Evolutionary conservation across 2,329 filamentous ascomycete species (phyloP).

Genomic region (Cladosporium oxysporum): DNA sequence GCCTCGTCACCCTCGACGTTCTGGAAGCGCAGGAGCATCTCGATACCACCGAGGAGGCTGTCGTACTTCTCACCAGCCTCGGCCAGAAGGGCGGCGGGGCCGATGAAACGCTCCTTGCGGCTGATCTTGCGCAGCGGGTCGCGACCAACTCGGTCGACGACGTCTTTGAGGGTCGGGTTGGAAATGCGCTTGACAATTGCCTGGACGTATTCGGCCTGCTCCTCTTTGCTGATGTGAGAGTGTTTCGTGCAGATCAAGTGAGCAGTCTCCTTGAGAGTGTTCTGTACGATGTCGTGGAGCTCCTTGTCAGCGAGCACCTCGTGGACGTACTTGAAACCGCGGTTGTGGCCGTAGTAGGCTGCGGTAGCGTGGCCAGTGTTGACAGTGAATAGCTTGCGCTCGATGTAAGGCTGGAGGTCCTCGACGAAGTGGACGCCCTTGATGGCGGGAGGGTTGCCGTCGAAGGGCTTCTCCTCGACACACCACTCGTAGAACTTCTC

Average conservation of each 20-base stretch:
- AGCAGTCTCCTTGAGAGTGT: constrained; percentile 82
- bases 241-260: constrained; percentile 85
- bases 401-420: constrained; percentile 90
- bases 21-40: constrained; percentile 95
- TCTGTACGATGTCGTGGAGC: constrained; percentile 77
- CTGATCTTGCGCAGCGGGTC: constrained; percentile 91
- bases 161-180: constrained; percentile 90
- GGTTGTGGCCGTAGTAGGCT: constrained; percentile 90
- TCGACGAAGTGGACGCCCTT: constrained; percentile 91
- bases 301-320: constrained; percentile 80
- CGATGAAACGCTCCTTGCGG: constrained; percentile 94
- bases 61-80: constrained; percentile 74
- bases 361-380: constrained; percentile 97
- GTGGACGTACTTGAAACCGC: constrained; percentile 82
- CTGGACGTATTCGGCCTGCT: constrained; percentile 84
- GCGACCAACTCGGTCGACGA: constrained; percentile 91
- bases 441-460: constrained; percentile 70
- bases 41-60: constrained; percentile 76
- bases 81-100: constrained; percentile 84
- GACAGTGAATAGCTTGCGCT: constrained; percentile 99
- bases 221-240: constrained; percentile 65
- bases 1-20: constrained; percentile 91
- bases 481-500: constrained; percentile 99
- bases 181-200: constrained; percentile 91
- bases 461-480: constrained; percentile 84